A percentile compares a stretch with the other conserved stretches of the same genome.
These are phyloP conservation scores for Solanum gandarillasii DNA, from an alignment of 257 asterid species.

Conservation along the genomic window DNA sequence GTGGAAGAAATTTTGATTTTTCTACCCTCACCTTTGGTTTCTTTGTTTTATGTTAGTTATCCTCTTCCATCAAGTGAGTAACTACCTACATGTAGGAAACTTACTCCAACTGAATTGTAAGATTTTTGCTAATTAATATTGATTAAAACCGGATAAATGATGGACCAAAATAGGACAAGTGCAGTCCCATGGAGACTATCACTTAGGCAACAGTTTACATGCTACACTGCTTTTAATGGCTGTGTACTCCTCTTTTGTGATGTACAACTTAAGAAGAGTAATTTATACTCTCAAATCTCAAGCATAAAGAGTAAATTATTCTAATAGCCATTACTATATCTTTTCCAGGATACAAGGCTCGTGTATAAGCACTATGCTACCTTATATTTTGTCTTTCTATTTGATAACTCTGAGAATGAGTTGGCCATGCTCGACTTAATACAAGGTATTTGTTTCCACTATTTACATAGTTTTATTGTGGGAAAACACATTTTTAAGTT, in stretches of 20 bases:
- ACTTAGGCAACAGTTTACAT: neutral
- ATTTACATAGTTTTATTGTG: neutral
- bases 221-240: neutral
- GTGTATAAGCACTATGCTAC: conserved; percentile 30
- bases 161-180: neutral
- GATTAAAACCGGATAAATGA: neutral
- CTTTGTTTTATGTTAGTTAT: neutral
- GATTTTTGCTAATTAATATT: neutral
- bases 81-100: neutral
- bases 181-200: neutral
- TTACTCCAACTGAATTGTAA: neutral
- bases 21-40: neutral
- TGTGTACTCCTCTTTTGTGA: neutral
- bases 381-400: conserved; percentile 20
- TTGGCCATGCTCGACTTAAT: conserved; percentile 29
- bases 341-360: conserved; percentile 14
- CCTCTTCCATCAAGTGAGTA: neutral
- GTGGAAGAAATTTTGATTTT: neutral
- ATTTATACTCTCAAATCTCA: neutral
- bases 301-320: neutral
- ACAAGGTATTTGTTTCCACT: conserved; percentile 13
- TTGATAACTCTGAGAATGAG: conserved; percentile 24
- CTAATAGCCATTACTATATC: neutral
- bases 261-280: neutral
- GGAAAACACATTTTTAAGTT: neutral